These are phyloP conservation scores for Pythium apleroticum DNA, from an alignment of 352 stramenopile genomes.

Conservation along the genomic window DNA sequence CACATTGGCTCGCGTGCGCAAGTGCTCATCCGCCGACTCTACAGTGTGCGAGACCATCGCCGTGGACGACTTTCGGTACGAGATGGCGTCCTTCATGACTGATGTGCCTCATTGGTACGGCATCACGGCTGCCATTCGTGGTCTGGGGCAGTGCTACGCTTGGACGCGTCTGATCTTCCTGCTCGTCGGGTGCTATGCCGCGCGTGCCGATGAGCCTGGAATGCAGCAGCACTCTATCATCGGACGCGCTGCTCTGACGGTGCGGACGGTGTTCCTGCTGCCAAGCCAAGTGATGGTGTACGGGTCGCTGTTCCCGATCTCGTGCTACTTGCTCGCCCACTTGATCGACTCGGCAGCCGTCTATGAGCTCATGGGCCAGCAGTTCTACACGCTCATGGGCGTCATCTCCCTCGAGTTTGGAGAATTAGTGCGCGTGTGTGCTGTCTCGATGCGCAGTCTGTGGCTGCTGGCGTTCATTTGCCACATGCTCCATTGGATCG, in stretches of 20 bases:
- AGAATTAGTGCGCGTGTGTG: slow-evolving; percentile 24
- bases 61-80: slow-evolving; percentile 41
- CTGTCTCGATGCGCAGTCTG: slow-evolving; percentile 34
- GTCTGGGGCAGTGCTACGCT: slow-evolving; percentile 37
- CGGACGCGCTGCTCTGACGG: not conserved
- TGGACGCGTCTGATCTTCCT: slow-evolving; percentile 32
- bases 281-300: slow-evolving; percentile 39
- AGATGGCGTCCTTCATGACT: slow-evolving; percentile 24
- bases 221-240: not conserved
- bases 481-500: slow-evolving; percentile 16
- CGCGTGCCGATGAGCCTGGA: not conserved
- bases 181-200: slow-evolving; percentile 31
- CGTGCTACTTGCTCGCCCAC: slow-evolving; percentile 35
- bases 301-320: slow-evolving; percentile 33
- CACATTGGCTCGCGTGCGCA: slow-evolving; percentile 13
- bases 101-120: slow-evolving; percentile 36
- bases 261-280: slow-evolving; percentile 28
- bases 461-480: slow-evolving; percentile 27
- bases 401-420: slow-evolving; percentile 12
- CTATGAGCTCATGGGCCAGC: slow-evolving; percentile 27
- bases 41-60: not conserved
- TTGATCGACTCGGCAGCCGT: slow-evolving; percentile 27
- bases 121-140: slow-evolving; percentile 26
- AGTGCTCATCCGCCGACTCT: not conserved
- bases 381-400: slow-evolving; percentile 26